A percentile compares a stretch with the other conserved stretches of the same genome.
phyloP scores from a whole-genome alignment of 1,284 basidiomycete species.

The Peniophora sp. region DNA sequence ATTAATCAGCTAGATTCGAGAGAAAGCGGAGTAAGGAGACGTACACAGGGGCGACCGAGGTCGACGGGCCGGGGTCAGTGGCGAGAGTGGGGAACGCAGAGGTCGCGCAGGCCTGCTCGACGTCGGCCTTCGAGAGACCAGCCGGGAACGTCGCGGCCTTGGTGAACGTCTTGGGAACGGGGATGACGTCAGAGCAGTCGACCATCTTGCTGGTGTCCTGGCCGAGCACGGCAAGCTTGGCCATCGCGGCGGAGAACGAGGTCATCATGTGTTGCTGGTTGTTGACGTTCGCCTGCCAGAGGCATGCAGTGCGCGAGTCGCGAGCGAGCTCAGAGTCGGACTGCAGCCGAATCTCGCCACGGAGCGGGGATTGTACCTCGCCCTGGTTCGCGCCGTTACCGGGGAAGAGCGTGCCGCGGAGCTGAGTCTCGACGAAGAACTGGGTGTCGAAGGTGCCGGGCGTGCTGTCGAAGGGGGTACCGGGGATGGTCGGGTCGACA shows the following conservation, averaged over 20 bases:
- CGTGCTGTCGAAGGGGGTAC: slow-evolving; percentile 23
- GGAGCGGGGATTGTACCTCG: slow-evolving; percentile 15
- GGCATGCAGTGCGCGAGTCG: slow-evolving; percentile 20
- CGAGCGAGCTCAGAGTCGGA: slow-evolving; percentile 21
- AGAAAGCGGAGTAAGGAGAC: too few species aligned
- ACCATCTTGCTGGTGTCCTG: not conserved
- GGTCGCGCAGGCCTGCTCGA: slow-evolving; percentile 4
- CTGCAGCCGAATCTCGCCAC: slow-evolving; percentile 21
- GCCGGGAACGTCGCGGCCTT: not conserved
- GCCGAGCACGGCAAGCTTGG: not conserved
- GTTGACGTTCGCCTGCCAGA: slow-evolving; percentile 21
- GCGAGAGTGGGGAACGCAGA: slow-evolving; percentile 11
- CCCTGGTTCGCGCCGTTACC: slow-evolving; percentile 12
- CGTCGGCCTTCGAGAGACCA: not conserved
- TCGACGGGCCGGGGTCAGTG: slow-evolving; percentile 4
- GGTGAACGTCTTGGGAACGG: not conserved
- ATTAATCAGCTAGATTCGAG: too few species aligned
- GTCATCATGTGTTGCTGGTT: not conserved
- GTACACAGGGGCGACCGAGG: slow-evolving; percentile 1
- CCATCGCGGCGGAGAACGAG: not conserved
- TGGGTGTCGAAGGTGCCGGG: slow-evolving; percentile 21
- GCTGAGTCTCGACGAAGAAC: slow-evolving; percentile 21
- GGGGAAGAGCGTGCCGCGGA: slow-evolving; percentile 13
- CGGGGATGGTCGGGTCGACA: slow-evolving; percentile 18
- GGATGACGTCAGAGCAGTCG: slow-evolving; percentile 1